Base-by-base conservation (phyloP, 2,329 filamentous ascomycete species). In the Didymella glomerata region DNA sequence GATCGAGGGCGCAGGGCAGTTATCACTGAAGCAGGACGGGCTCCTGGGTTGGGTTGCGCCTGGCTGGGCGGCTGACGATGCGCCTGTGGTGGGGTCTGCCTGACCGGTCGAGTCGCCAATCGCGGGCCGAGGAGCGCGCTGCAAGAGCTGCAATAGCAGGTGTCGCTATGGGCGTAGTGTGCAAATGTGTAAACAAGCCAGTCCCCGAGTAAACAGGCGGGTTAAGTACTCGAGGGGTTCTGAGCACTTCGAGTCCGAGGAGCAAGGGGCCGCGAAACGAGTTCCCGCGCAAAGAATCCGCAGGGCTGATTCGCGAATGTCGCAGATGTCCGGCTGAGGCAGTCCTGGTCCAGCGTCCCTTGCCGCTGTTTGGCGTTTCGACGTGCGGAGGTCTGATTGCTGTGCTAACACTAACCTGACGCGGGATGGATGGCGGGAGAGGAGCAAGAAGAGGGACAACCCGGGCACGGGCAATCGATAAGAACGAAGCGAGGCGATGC, bases 231-330 rank as follows among this genome's bases (percentile, higher is more conserved):
- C 32, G 20, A 38, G 16, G 32, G 18, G n/a, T 7, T 22, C 3
- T 54, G 28, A 11, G 32, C 14, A 38, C 45, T 16, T 38, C 30
- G 41, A 44, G 24, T 30, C 24, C 36, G 27, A 3, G 44, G 42
- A 56, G 51, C 54, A 64, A 61, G 60, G 62, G 59, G 60, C 48
- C 28, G 54, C 51, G 32, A 36, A 36, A n/a, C 32, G 16, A 36
- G 11, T 22, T 18, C 18, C 36, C 51, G 42, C 46, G 48, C 32
- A 38, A 53, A 59, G 48, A 16, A 48, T 41, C 36, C 36, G 47
- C 48, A 61, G 46, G 59, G 56, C 54, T 73, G 68, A 70, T 72
- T 73, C 64, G 68, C 63, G 63, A 64, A 42, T 65, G 64, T 58
- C 59, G 57, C 61, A 63, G 52, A 40, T 50, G 32, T 58, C 60